Base-by-base conservation (phyloP, 2,329 filamentous ascomycete genomes). In the Dothidotthia symphoricarpi region DNA sequence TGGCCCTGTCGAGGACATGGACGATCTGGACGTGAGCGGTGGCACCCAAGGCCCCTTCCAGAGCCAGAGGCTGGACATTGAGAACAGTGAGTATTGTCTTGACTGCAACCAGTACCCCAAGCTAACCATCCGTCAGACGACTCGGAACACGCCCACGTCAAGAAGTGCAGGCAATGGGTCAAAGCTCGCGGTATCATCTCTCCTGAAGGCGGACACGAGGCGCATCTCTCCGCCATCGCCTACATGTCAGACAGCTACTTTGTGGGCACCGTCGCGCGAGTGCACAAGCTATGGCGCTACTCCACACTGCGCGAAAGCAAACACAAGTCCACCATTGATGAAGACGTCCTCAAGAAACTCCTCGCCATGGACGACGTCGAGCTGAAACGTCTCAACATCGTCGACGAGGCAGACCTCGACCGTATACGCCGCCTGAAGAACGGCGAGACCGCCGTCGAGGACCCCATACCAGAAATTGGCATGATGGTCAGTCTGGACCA, bases 241-340 rank as follows among this genome's bases (percentile, higher is more conserved):
- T 98, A 97, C 71, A 86, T 97, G 73, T 88, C 83, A 16, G 91
- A 97, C 69, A 86, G 80, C 61, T 93, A 87, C 71, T 97, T 98
- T 69, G 90, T 97, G 65, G 90, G 87, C 26, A 96, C 90, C 2
- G 81, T 96, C 6, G 75, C 83, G 17, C 81, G 88, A 14, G 83
- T 90, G 37, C 90, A 96, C 67, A 77, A 81, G 39, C 75, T 96
- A 24, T 90, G 86, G 78, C 77, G 86, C 11, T 88, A 86, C 63
- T 80, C 77, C 1, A 76, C 71, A 10, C 74, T 44, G 3, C 59
- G 64, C 45, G 58, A 64, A 45, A 53, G 43, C 51, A 59, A 61
- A 8, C 50, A 55, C 12, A 65, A 64, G 47, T 62, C 62, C 15
- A 66, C 53, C 40, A 61, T 71, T 19, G 65, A 69, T 39, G 70